Evolutionary conservation across 2,329 filamentous ascomycete species (phyloP).

Genomic region (Hypoxylon sp.): DNA sequence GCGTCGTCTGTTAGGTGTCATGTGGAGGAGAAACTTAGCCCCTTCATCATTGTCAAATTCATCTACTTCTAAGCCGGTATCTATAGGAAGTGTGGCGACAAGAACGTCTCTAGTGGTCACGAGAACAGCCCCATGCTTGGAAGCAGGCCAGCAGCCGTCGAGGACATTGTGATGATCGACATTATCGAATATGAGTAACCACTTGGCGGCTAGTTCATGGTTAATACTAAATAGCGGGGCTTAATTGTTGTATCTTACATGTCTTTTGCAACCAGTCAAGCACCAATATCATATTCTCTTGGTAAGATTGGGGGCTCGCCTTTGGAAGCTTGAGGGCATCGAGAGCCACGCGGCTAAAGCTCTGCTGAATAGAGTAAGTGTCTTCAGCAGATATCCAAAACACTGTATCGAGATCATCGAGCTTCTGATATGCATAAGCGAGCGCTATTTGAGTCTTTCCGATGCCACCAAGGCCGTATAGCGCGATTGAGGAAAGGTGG

Average conservation of each 20-base stretch:
- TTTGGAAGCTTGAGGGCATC: constrained; percentile 13
- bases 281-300: constrained; percentile 24
- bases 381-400: constrained; percentile 25
- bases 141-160: constrained; percentile 19
- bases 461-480: constrained; percentile 26
- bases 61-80: constrained; percentile 16
- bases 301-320: constrained; percentile 10
- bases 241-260: not conserved
- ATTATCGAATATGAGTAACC: constrained; percentile 28
- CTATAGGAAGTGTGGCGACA: constrained; percentile 14
- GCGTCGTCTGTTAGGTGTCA: constrained; percentile 3
- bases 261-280: constrained; percentile 24
- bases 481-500: constrained; percentile 22
- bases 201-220: constrained; percentile 10
- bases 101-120: constrained; percentile 21
- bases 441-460: constrained; percentile 27
- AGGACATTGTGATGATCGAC: constrained; percentile 10
- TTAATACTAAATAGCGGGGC: not conserved
- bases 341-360: constrained; percentile 7
- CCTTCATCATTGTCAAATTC: constrained; percentile 13
- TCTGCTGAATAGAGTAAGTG: constrained; percentile 11
- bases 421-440: constrained; percentile 15
- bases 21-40: constrained; percentile 11
- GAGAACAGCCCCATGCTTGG: constrained; percentile 17
- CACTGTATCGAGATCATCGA: constrained; percentile 12